A percentile compares a stretch with the other conserved stretches of the same genome.
These are phyloP conservation scores for Houttuynia cordata DNA, from an alignment of 164 flowering plant species.

Conservation along the genomic window DNA sequence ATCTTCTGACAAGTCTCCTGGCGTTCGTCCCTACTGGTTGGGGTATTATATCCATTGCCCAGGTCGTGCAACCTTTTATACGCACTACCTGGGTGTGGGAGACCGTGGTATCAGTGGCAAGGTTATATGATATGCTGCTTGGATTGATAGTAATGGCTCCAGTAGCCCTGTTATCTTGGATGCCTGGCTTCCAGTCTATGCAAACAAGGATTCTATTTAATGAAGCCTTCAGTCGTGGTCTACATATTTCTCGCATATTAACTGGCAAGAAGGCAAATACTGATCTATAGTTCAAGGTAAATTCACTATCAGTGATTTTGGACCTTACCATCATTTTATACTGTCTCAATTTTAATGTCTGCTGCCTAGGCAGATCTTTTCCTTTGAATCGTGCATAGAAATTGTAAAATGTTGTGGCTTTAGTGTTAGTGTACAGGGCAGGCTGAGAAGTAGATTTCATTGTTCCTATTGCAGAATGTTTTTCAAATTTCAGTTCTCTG, in stretches of 20 bases:
- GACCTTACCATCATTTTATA: too few species aligned
- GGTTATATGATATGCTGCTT: constrained; percentile 65
- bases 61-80: constrained; percentile 67
- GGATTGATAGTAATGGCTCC: constrained; percentile 82
- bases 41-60: constrained; percentile 80
- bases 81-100: constrained; percentile 71
- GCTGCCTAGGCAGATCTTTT: too few species aligned
- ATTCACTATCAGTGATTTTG: too few species aligned
- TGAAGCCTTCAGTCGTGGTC: constrained; percentile 91
- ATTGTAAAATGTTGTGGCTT: too few species aligned
- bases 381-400: too few species aligned
- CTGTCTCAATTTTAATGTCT: too few species aligned
- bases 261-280: constrained; percentile 48
- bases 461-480: too few species aligned
- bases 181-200: constrained; percentile 91
- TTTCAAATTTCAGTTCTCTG: too few species aligned
- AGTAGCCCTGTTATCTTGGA: constrained; percentile 83
- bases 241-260: constrained; percentile 72
- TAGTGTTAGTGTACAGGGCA: too few species aligned
- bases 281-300: constrained; percentile 27
- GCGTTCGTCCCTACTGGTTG: constrained; percentile 94
- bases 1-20: constrained; percentile 53
- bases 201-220: constrained; percentile 91
- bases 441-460: too few species aligned
- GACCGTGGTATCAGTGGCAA: constrained; percentile 70